Percentiles rank a stretch among this genome's conserved stretches.
phyloP scores from a whole-genome alignment of 2,329 filamentous ascomycete genomes.

The Ambrosiella xylebori region DNA sequence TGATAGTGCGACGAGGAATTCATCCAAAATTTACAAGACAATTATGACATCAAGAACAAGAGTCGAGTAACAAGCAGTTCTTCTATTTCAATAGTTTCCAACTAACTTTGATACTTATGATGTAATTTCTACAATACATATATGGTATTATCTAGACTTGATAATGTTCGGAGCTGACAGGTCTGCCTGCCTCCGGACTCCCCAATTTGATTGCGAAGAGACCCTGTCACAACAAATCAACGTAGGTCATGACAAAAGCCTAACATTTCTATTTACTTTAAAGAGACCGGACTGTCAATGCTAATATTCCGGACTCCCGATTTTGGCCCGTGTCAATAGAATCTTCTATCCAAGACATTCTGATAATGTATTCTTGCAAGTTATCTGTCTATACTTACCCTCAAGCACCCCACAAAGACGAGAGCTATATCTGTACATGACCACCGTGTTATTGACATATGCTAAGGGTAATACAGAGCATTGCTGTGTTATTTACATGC shows the following conservation, averaged over 20 bases:
- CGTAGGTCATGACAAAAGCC: too few relatives aligned
- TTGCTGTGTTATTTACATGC: not conserved
- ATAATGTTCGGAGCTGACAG: not conserved
- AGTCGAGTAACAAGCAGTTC: not conserved
- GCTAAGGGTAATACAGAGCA: not conserved
- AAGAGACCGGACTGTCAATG: too few relatives aligned
- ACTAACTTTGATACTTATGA: not conserved
- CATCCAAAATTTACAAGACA: too few relatives aligned
- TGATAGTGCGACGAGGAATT: too few relatives aligned
- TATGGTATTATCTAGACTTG: not conserved
- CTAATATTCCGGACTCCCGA: too few relatives aligned
- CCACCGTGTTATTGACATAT: not conserved
- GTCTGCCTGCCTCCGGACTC: not conserved
- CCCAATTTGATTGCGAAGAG: not conserved
- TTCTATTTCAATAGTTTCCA: not conserved
- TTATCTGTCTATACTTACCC: not conserved
- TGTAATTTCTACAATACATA: not conserved
- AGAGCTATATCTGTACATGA: not conserved
- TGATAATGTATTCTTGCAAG: not conserved
- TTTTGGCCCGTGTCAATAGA: not conserved
- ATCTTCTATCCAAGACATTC: not conserved
- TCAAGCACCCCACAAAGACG: not conserved
- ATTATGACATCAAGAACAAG: too few relatives aligned
- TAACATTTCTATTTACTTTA: too few relatives aligned
- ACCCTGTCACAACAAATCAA: too few relatives aligned